Percentiles rank a stretch among this genome's conserved stretches.
These are phyloP conservation scores for Benincasa hispida DNA, from an alignment of 306 rosid genomes.

Conservation along the genomic window DNA sequence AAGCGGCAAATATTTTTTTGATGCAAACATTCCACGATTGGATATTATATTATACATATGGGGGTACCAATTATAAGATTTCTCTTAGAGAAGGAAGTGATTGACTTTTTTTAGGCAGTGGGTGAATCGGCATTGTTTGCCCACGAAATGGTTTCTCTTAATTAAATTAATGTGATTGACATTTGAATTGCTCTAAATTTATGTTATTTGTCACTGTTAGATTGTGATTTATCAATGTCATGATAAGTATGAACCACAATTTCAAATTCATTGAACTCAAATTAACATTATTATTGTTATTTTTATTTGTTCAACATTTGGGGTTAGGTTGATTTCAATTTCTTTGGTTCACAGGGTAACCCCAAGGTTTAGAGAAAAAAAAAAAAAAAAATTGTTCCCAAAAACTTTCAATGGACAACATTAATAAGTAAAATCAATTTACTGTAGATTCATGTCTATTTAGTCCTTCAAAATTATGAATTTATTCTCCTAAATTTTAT, in stretches of 20 bases:
- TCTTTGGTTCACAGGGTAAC: not conserved
- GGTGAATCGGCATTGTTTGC: not conserved
- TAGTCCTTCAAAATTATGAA: no score
- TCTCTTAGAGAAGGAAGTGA: not conserved
- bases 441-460: no score
- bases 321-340: not conserved
- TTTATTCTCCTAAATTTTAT: no score
- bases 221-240: not conserved
- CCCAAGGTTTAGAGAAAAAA: no score
- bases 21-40: not conserved
- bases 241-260: not conserved
- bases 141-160: not conserved
- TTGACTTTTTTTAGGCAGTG: not conserved
- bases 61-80: not conserved
- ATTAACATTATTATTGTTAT: not conserved
- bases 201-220: not conserved
- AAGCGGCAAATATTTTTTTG: not conserved
- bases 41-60: not conserved
- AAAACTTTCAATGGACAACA: no score
- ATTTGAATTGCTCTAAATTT: not conserved
- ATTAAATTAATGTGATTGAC: not conserved
- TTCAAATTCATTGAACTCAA: not conserved
- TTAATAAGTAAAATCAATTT: no score
- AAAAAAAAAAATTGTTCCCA: no score
- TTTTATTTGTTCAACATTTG: no score